Percentiles rank a stretch among this genome's conserved stretches.
phyloP scores from a whole-genome alignment of 202 grass and related monocot genomes.

The Thinopyrum obtusiflorum region DNA sequence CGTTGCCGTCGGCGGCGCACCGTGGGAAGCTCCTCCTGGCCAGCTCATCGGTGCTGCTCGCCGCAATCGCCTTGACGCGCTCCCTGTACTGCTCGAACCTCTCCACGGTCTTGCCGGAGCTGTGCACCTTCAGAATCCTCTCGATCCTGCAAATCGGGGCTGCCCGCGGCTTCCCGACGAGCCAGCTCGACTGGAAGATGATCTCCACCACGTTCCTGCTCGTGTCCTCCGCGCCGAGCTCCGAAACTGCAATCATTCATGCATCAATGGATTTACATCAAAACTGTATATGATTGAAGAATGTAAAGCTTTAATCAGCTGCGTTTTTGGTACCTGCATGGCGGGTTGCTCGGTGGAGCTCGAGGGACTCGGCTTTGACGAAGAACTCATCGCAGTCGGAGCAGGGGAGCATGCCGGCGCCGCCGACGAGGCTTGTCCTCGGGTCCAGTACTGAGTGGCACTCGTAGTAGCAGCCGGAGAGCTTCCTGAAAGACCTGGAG shows the following conservation, averaged over 20 bases:
- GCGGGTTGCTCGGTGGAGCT: conserved; percentile 56
- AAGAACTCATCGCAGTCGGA: conserved; percentile 72
- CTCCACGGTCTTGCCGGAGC: conserved; percentile 46
- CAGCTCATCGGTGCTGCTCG: conserved; percentile 3
- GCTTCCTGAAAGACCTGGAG: conserved; percentile 65
- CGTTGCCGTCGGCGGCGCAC: conserved; percentile 86
- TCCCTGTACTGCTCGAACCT: conserved; percentile 86
- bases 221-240: conserved; percentile 65
- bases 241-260: conserved; percentile 47
- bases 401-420: conserved; percentile 48
- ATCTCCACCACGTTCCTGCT: conserved; percentile 95
- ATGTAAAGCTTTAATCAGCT: background rate
- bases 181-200: conserved; percentile 95
- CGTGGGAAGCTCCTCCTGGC: conserved; percentile 60
- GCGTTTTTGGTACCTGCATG: conserved; percentile 56
- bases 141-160: conserved; percentile 63
- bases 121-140: conserved; percentile 70
- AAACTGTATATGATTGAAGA: background rate
- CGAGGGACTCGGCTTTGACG: conserved; percentile 55
- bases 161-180: conserved; percentile 34
- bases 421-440: conserved; percentile 35
- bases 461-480: conserved; percentile 68
- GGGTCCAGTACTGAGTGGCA: conserved; percentile 56
- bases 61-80: conserved; percentile 54
- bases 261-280: background rate